phyloP scores from a whole-genome alignment of 805 yeast species.

The Wickerhamomyces sydowiorum region DNA sequence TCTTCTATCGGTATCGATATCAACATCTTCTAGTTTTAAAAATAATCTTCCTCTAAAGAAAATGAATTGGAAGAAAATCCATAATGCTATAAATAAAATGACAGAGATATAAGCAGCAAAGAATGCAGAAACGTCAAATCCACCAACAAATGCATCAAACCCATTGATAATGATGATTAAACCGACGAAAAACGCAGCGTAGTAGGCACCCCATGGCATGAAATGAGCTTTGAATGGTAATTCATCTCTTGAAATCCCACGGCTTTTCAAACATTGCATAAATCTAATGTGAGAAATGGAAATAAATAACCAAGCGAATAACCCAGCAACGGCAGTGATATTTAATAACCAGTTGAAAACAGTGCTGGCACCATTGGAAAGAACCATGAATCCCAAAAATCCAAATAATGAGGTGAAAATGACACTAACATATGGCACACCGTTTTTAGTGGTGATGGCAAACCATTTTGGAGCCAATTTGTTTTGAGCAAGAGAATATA shows the following conservation, averaged over 20 bases:
- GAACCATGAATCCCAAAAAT: conserved; percentile 51
- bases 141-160: conserved; percentile 51
- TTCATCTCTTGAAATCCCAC: conserved; percentile 56
- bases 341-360: conserved; percentile 66
- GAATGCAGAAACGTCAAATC: conserved; percentile 45
- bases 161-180: conserved; percentile 67
- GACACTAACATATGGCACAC: conserved; percentile 59
- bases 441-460: conserved; percentile 40
- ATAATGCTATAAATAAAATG: conserved; percentile 44
- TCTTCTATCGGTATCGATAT: conserved; percentile 58
- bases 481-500: conserved; percentile 55
- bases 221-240: conserved; percentile 63
- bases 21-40: conserved; percentile 49
- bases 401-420: conserved; percentile 51
- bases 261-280: conserved; percentile 53
- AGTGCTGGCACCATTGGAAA: conserved; percentile 40
- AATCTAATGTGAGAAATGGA: conserved; percentile 53
- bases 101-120: conserved; percentile 62
- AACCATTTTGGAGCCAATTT: conserved; percentile 52
- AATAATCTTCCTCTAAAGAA: conserved; percentile 43
- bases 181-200: conserved; percentile 46
- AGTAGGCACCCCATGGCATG: conserved; percentile 62
- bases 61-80: conserved; percentile 45
- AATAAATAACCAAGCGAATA: conserved; percentile 63
- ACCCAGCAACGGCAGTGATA: conserved; percentile 62